A percentile compares a stretch with the other conserved stretches of the same genome.
phyloP scores from a whole-genome alignment of 148 eudicot genomes.

The Chenopodium formosanum region DNA sequence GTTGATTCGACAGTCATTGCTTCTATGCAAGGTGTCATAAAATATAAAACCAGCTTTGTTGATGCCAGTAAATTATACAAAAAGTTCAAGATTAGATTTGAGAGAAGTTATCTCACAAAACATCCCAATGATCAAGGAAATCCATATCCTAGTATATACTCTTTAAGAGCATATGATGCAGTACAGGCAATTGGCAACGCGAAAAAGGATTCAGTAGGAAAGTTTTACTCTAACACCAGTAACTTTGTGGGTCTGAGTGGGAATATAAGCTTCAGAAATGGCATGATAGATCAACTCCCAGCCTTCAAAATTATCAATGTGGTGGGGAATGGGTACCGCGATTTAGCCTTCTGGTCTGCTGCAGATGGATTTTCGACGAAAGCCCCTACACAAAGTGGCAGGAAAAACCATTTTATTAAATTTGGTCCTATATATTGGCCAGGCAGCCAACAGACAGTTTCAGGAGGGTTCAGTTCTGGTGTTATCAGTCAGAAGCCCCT shows the following conservation, averaged over 20 bases:
- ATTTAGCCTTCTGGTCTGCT: conserved; percentile 38
- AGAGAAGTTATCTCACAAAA: conserved; percentile 3
- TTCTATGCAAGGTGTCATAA: conserved; percentile 32
- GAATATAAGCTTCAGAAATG: conserved; percentile 33
- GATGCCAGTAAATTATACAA: conserved; percentile 13
- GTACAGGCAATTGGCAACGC: background rate
- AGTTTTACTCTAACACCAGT: background rate
- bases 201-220: background rate
- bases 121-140: conserved; percentile 9
- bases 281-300: conserved; percentile 21
- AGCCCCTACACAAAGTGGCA: background rate
- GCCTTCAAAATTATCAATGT: conserved; percentile 41
- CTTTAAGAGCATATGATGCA: conserved; percentile 21
- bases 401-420: background rate
- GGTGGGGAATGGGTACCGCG: conserved; percentile 41
- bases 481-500: conserved; percentile 30
- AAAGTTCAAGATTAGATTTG: conserved; percentile 15
- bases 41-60: conserved; percentile 15
- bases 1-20: conserved; percentile 22
- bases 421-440: conserved; percentile 40
- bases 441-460: conserved; percentile 33
- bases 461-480: conserved; percentile 30
- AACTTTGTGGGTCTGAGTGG: conserved; percentile 40
- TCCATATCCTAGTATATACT: background rate
- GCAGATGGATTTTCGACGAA: conserved; percentile 30